Conservation (phyloP, 73 alveolate genomes). For the Loxodes magnus region DNA sequence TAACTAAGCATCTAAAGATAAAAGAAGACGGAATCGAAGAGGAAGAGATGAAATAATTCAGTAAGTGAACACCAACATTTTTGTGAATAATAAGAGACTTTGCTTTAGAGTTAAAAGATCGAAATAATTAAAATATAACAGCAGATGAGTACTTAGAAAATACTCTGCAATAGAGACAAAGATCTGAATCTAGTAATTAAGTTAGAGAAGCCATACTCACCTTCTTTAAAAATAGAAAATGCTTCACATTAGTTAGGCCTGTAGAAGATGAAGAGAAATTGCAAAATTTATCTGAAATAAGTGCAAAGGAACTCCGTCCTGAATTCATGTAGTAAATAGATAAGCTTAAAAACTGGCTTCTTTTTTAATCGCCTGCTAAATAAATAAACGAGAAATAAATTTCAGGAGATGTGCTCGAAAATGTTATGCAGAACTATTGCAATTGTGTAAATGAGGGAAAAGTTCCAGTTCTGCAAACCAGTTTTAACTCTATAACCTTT, state of each 20-base stretch:
- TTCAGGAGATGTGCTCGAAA: neutral
- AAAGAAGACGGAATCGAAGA: neutral
- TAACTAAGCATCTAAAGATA: slow-evolving; percentile 33
- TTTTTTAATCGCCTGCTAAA: slow-evolving; percentile 5
- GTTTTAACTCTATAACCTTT: neutral
- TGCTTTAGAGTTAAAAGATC: slow-evolving; percentile 50
- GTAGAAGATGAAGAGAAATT: slow-evolving; percentile 18
- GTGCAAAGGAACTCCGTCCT: slow-evolving; percentile 27
- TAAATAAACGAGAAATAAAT: neutral
- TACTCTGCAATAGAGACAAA: slow-evolving; percentile 41
- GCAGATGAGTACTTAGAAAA: slow-evolving; percentile 50
- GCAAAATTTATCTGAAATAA: slow-evolving; percentile 32
- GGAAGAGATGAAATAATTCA: slow-evolving; percentile 4
- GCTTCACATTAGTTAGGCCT: slow-evolving; percentile 10
- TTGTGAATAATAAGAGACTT: slow-evolving; percentile 82
- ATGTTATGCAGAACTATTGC: neutral
- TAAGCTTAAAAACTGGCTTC: neutral
- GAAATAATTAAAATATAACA: slow-evolving; percentile 35
- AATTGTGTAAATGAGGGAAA: neutral
- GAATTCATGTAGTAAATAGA: slow-evolving; percentile 28
- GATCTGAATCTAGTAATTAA: slow-evolving; percentile 36
- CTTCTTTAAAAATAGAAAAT: neutral
- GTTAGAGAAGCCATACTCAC: slow-evolving; percentile 16
- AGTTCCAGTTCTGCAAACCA: neutral
- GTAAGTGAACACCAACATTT: slow-evolving; percentile 26